phyloP scores from a whole-genome alignment of 1,284 basidiomycete genomes.

The Cryptococcus sp. region DNA sequence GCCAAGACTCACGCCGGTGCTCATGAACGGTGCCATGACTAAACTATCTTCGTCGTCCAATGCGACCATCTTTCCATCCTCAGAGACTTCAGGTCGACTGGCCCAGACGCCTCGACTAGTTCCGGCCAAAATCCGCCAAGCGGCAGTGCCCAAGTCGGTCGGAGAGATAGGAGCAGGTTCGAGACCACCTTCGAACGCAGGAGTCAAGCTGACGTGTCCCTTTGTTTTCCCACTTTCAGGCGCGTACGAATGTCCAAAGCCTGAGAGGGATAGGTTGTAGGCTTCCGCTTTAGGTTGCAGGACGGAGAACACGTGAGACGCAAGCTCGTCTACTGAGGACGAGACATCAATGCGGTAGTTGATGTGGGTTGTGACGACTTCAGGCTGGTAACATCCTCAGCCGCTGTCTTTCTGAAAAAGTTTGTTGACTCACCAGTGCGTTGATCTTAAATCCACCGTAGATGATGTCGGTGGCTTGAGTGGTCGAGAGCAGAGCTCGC shows the following conservation, averaged over 20 bases:
- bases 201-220: constrained; percentile 5
- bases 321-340: constrained; percentile 32
- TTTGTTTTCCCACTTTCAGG: constrained; percentile 1
- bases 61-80: constrained; percentile 15
- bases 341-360: constrained; percentile 47
- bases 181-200: constrained; percentile 16
- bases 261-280: constrained; percentile 39
- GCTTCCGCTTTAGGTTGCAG: constrained; percentile 34
- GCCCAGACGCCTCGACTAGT: constrained; percentile 36
- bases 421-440: constrained; percentile 29
- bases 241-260: constrained; percentile 33
- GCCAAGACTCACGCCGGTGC: constrained; percentile 19
- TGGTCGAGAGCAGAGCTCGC: constrained; percentile 36
- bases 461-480: constrained; percentile 47
- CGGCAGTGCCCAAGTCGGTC: constrained; percentile 28
- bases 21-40: constrained; percentile 29
- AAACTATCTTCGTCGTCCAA: constrained; percentile 21
- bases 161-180: constrained; percentile 47
- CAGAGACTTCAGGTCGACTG: constrained; percentile 24
- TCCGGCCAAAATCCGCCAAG: constrained; percentile 42
- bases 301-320: constrained; percentile 30
- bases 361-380: constrained; percentile 40
- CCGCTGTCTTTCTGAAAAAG: background rate
- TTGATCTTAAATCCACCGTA: constrained; percentile 48
- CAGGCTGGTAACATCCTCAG: constrained; percentile 28